Conservation (phyloP, 441 rosid genomes). For the Viola pubescens region DNA sequence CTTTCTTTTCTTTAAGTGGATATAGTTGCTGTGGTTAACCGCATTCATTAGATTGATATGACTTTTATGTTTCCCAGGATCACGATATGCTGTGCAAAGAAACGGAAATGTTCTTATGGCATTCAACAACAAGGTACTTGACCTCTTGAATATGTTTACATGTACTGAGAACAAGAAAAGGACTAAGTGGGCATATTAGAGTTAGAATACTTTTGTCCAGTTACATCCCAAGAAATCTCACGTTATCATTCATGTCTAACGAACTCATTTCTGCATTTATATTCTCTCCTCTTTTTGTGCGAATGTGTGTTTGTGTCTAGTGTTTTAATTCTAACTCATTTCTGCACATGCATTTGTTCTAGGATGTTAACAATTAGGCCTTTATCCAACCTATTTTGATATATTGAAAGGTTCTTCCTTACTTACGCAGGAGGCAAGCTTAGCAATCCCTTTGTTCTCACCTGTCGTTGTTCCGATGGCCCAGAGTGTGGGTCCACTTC, state of each 20-base stretch:
- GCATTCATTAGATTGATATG: constrained; percentile 20
- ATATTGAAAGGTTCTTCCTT: neutral
- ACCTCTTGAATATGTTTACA: constrained; percentile 5
- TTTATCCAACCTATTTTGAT: neutral
- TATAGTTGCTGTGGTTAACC: constrained; percentile 12
- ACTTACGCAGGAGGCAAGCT: constrained; percentile 65
- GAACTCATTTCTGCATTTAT: neutral
- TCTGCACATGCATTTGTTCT: no score
- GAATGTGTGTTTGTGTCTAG: no score
- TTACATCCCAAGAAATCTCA: neutral
- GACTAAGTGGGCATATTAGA: constrained; percentile 1
- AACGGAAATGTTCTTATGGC: constrained; percentile 82
- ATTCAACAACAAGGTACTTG: constrained; percentile 84
- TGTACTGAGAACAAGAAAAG: neutral
- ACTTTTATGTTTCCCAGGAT: constrained; percentile 41
- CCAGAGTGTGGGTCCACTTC: constrained; percentile 79
- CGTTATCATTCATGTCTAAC: neutral
- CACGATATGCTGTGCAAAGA: constrained; percentile 90
- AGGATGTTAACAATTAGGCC: no score
- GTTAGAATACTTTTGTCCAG: neutral
- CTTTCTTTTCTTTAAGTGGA: constrained; percentile 3
- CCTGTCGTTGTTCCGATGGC: constrained; percentile 87
- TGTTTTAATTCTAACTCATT: no score
- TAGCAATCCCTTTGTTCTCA: constrained; percentile 84
- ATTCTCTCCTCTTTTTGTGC: no score